phyloP scores from a whole-genome alignment of 83 land plant species.

The Picea abies region DNA sequence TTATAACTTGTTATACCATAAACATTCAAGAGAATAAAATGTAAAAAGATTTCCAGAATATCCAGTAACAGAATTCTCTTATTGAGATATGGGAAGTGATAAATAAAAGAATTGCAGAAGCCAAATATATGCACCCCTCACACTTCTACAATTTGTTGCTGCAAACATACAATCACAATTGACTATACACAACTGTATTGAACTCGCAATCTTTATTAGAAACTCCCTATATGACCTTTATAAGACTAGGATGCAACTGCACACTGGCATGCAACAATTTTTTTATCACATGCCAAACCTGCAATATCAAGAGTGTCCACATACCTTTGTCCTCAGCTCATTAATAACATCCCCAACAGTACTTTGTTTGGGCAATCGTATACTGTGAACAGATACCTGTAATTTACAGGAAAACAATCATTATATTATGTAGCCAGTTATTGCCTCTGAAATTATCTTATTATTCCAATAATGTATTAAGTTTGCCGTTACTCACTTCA shows the following conservation, averaged over 20 bases:
- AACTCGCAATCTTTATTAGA: background rate
- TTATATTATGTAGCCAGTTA: background rate
- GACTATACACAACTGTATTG: background rate
- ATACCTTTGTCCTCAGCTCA: constrained; percentile 89
- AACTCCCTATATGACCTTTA: background rate
- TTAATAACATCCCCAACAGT: constrained; percentile 96
- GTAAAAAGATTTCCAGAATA: background rate
- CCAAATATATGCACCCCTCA: background rate
- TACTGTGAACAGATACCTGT: constrained; percentile 86
- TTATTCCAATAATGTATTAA: background rate
- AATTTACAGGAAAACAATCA: constrained; percentile 12
- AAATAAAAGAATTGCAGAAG: background rate
- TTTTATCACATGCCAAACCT: background rate
- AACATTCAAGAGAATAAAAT: background rate
- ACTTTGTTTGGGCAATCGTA: constrained; percentile 95
- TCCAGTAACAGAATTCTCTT: background rate
- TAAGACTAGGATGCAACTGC: background rate
- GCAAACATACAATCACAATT: background rate
- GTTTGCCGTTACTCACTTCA: constrained; percentile 57
- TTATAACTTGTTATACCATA: background rate
- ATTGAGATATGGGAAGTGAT: background rate
- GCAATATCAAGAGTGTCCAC: background rate
- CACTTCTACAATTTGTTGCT: background rate
- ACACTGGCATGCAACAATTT: background rate
- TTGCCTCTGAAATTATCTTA: background rate